Conservation (phyloP, 2,329 filamentous ascomycete genomes). For the Clarireedia homoeocarpa region DNA sequence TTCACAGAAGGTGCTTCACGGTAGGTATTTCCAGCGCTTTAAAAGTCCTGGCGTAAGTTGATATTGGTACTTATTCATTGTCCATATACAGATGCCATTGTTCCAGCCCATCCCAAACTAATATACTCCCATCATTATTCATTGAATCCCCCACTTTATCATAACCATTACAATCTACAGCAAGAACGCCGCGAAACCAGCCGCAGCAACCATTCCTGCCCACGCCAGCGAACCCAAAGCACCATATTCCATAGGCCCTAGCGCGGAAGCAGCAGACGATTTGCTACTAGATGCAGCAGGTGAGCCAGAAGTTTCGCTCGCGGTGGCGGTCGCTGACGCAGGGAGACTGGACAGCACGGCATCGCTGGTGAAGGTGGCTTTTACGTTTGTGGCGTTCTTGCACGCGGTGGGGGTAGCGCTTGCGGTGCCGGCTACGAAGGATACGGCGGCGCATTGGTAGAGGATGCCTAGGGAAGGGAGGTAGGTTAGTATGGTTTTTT, state of each 20-base stretch:
- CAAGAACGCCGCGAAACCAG: conserved; percentile 14
- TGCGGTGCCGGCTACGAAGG: conserved; percentile 41
- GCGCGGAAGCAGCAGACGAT: conserved; percentile 5
- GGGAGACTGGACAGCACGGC: conserved; percentile 13
- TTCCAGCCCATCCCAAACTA: no score
- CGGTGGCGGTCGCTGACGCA: conserved; percentile 7
- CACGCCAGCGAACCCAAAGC: conserved; percentile 13
- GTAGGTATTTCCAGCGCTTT: no score
- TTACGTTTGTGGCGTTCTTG: conserved; percentile 33
- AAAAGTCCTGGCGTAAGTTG: no score
- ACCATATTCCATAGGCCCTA: conserved; percentile 1
- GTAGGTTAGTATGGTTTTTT: neutral
- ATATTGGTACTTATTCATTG: no score
- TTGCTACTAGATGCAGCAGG: conserved; percentile 3
- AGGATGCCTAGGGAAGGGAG: neutral
- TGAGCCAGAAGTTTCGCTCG: neutral
- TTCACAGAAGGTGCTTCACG: no score
- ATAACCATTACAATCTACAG: conserved; percentile 8
- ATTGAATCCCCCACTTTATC: neutral
- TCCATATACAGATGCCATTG: no score
- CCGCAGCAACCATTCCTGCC: conserved; percentile 11
- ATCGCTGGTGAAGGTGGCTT: conserved; percentile 15
- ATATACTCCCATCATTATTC: neutral
- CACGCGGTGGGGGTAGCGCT: conserved; percentile 28
- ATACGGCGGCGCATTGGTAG: conserved; percentile 44